phyloP scores from a whole-genome alignment of 306 rosid species.

The Glycine tomentella region DNA sequence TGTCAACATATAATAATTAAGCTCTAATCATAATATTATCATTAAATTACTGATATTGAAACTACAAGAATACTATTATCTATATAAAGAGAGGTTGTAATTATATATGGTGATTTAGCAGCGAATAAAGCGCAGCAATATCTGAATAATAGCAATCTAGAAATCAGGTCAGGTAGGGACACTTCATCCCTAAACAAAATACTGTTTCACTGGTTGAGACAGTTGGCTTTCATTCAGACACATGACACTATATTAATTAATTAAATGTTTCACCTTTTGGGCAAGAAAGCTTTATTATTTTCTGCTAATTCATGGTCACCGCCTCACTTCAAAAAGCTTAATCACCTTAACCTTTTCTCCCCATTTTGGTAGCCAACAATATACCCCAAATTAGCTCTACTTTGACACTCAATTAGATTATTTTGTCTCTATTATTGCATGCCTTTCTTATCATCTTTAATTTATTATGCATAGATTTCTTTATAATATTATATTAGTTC shows the following conservation, averaged over 20 bases:
- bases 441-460: no score
- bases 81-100: background rate
- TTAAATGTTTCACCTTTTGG: no score
- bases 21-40: background rate
- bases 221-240: constrained; percentile 43
- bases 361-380: no score
- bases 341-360: background rate
- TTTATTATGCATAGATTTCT: no score
- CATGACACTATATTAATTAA: constrained; percentile 7
- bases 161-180: background rate
- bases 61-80: background rate
- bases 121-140: constrained; percentile 41
- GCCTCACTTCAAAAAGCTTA: constrained; percentile 7
- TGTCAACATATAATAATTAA: no score
- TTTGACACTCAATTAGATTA: no score
- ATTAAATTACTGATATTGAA: background rate
- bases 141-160: background rate
- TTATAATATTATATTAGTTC: no score
- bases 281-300: constrained; percentile 18
- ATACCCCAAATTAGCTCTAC: no score
- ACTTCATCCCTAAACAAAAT: constrained; percentile 16
- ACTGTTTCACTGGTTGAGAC: constrained; percentile 54
- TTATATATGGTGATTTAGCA: background rate
- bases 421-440: no score
- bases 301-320: constrained; percentile 24